Base-by-base conservation (phyloP, 2,329 filamentous ascomycete species). In the Fusarium multiceps region DNA sequence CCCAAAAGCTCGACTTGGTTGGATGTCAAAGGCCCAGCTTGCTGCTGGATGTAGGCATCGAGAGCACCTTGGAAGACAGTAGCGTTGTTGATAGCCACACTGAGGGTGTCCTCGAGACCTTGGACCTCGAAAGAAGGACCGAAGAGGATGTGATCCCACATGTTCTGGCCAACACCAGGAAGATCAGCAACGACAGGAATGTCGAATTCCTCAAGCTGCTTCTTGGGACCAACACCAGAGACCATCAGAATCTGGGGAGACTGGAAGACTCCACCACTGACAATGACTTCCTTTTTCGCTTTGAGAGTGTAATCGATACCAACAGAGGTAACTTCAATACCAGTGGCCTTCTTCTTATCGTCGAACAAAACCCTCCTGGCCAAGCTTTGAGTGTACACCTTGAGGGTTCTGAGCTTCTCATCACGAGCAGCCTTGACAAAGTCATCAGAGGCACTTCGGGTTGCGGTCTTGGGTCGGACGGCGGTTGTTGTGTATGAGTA, bases 321-420 rank as follows among this genome's bases (percentile, higher is more conserved):
- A 10, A 60, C 8, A 27, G 58, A 58, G 46, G 48, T 59, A 11
- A 72, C 69, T 18, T 73, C 45, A 2, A 85, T 83, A 7, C 82
- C 82, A 0, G 75, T 81, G 0, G 82, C 84, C 48, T 75, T 81
- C 41, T 76, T 82, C 1, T 78, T 66, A 0, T 41, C 41, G 51
- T 83, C 71, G 47, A 86, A 87, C 0, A 85, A 25, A 2, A 88
- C 79, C 43, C 78, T 80, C 67, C 82, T 81, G 4, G 82, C 85
- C 7, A 82, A 74, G 0, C 83, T 84, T 6, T 78, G 59, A 0
- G 73, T 75, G 51, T 82, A 85, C 0, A 86, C 73, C 5, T 74
- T 80, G 5, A 86, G 74, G 10, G 79, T 75, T 0, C 75, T 72
- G n/a, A 72, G 69, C 1, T 72, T 62, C 30, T 70, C 66, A 13